Conservation (phyloP, 306 rosid species). For the Inga leiocalycina region DNA sequence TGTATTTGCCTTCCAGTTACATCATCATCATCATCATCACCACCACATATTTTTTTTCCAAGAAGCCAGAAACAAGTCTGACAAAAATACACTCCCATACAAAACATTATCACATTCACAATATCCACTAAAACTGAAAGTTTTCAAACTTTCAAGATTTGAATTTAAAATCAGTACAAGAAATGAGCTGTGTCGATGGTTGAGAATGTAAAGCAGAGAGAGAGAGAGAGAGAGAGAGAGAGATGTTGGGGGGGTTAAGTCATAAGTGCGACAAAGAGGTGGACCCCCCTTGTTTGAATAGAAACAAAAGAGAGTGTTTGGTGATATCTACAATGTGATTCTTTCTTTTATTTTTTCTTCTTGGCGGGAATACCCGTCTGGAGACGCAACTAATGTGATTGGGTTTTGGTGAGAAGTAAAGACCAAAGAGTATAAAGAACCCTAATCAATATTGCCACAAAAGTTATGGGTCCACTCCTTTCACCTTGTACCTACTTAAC, state of each 20-base stretch:
- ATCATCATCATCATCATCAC: neutral
- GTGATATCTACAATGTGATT: conserved; percentile 31
- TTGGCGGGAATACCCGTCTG: conserved; percentile 29
- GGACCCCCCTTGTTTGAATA: conserved; percentile 40
- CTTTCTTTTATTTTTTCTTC: neutral
- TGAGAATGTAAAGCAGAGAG: conserved; percentile 32
- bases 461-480: conserved; percentile 34
- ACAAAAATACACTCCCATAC: neutral
- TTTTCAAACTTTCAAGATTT: neutral
- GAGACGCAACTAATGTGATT: conserved; percentile 45
- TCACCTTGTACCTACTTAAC: conserved; percentile 33
- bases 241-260: neutral
- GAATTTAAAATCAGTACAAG: neutral
- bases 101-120: neutral
- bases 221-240: neutral
- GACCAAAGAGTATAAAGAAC: conserved; percentile 17
- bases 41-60: neutral
- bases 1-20: neutral
- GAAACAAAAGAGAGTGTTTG: conserved; percentile 29
- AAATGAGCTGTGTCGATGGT: neutral
- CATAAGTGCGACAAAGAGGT: conserved; percentile 10
- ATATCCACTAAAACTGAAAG: neutral
- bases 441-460: conserved; percentile 32
- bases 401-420: conserved; percentile 29
- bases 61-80: neutral